Conservation (phyloP, 768 basidiomycete species). For the Psilocybe sp. region DNA sequence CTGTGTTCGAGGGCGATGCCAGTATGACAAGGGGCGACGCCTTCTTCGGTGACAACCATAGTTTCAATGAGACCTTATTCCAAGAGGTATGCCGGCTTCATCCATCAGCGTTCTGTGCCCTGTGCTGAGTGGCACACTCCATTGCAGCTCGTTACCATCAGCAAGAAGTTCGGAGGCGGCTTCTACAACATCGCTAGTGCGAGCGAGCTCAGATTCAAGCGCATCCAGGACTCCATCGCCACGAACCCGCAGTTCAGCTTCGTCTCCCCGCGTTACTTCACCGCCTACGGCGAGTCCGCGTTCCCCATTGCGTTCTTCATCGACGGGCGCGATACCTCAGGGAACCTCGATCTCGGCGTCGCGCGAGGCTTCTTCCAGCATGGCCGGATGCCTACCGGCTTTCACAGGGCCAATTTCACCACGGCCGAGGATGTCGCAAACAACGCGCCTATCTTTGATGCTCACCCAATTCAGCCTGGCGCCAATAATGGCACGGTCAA, state of each 20-base stretch:
- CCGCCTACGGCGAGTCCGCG: constrained; percentile 17
- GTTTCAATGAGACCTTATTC: constrained; percentile 19
- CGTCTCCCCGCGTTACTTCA: constrained; percentile 17
- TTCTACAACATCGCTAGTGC: constrained; percentile 20
- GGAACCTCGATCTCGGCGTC: constrained; percentile 12
- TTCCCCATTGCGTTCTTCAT: constrained; percentile 20
- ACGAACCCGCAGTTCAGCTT: constrained; percentile 20
- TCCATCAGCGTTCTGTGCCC: background rate
- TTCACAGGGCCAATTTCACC: constrained; percentile 11
- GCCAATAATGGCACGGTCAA: constrained; percentile 11
- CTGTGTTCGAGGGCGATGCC: constrained; percentile 17
- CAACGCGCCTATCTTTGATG: background rate
- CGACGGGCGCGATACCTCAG: constrained; percentile 16
- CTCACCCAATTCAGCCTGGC: constrained; percentile 15
- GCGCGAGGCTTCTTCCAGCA: constrained; percentile 20
- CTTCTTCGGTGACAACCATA: constrained; percentile 18
- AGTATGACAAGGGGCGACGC: constrained; percentile 12
- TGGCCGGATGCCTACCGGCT: constrained; percentile 14
- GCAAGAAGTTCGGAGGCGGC: constrained; percentile 19
- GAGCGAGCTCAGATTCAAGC: constrained; percentile 16
- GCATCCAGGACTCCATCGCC: constrained; percentile 21
- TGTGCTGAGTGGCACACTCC: background rate
- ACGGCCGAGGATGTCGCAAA: too few species aligned
- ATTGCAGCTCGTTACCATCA: constrained; percentile 12
- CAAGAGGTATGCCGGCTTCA: constrained; percentile 7